phyloP scores from a whole-genome alignment of 352 stramenopile species.

The Globisporangium uncinulatum region DNA sequence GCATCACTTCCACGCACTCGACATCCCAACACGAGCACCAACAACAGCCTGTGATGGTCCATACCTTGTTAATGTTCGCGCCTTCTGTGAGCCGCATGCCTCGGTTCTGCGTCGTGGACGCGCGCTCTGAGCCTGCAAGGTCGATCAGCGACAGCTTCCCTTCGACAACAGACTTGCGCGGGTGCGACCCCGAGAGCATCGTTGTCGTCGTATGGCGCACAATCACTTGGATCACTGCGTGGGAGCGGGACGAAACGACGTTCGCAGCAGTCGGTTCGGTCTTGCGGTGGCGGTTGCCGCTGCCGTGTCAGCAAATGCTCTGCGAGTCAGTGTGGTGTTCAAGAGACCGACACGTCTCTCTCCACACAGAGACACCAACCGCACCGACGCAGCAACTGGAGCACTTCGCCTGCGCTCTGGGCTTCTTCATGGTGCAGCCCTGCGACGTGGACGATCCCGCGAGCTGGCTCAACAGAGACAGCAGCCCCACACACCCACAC shows the following conservation, averaged over 20 bases:
- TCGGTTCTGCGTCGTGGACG: conserved; percentile 72
- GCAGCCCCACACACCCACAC: neutral
- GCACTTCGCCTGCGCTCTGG: conserved; percentile 36
- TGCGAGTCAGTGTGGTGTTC: neutral
- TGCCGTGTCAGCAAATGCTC: conserved; percentile 9
- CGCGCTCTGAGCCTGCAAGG: conserved; percentile 75
- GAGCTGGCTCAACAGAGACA: conserved; percentile 14
- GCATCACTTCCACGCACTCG: neutral
- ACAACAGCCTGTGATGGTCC: neutral
- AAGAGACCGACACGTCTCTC: neutral
- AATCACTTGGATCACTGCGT: conserved; percentile 78
- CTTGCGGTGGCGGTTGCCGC: conserved; percentile 47
- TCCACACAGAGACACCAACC: neutral
- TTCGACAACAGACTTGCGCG: conserved; percentile 49
- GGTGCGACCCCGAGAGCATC: conserved; percentile 37
- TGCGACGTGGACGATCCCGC: conserved; percentile 48
- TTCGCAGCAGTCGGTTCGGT: conserved; percentile 78
- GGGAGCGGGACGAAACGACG: conserved; percentile 71
- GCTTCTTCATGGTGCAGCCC: conserved; percentile 45
- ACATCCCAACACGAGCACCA: neutral
- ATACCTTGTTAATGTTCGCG: conserved; percentile 60
- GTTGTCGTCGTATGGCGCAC: conserved; percentile 54
- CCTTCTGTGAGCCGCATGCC: conserved; percentile 52
- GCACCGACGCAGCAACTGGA: conserved; percentile 38
- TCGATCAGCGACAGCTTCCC: conserved; percentile 84